Evolutionary conservation across 2,329 filamentous ascomycete genomes (phyloP), one percentile per base, ranked within the genome.

Genomic region (Sporothrix mexicana): DNA sequence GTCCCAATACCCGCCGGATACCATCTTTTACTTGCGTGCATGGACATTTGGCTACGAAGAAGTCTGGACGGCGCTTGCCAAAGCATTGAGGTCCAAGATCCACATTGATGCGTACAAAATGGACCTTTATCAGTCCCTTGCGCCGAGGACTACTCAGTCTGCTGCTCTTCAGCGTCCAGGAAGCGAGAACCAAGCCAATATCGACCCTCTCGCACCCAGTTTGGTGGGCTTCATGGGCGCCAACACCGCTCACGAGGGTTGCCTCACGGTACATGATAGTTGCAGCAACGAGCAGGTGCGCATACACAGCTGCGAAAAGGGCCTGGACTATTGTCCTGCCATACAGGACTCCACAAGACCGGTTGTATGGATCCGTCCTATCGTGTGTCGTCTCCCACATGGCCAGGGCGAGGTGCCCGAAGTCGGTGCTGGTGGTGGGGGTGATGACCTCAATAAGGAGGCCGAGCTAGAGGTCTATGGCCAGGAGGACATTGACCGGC

Each of bases 1-100:
- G 0, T 80, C 83, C 0, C 79, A 82, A 30, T 97, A 95, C 79
- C 91, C 94, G 0, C 74, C 84, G 1, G 88, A 93, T 53, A 97
- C 94, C 0, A 80, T 92, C 0, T 98, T 97, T 77, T 92, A 97
- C 79, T 87, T 98, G 62, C 89, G 94, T 72, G 89, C 94, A 0
- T 97, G 95, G 94, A 98, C 95, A 0, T 96, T 96, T 78, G 93
- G 93, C 76, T 51, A 98, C 75, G 95, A 98, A 79, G 92, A 97
- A 70, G 94, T 97, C 0, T 98, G 94, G 94, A 84, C 94, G 73
- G 92, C 93, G 0, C 82, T 98, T 0, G 91, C 94, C 0, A 87
- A 90, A 25, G 88, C 90, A 12, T 83, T 98, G 0, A 82, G 88
- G 6, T 91, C 91, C 2, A 87, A 85, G 78, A 91, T 91, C 81